Base-by-base conservation (phyloP, 176 grass and related monocot genomes). In the Dactylis glomerata region DNA sequence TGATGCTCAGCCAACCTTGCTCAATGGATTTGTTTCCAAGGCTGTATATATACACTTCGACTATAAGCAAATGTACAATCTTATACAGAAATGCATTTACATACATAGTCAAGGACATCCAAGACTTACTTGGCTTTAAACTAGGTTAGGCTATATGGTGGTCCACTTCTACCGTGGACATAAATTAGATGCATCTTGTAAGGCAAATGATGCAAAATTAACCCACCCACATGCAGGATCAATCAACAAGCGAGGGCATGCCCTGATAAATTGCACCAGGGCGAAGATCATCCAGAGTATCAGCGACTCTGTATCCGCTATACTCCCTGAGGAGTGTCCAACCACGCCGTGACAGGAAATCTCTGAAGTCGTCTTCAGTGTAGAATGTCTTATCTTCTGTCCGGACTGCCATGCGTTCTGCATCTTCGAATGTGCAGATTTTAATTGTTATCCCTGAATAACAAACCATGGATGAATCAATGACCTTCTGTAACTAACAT, bases 301-400 rank as follows among this genome's bases (percentile, higher is more conserved):
- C 91, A 10, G 88, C 86, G 46, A 70, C 75, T 87, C 88, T 89
- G 54, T 92, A 95, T 23, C 89, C 79, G 28, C 68, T 90, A 30
- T 92, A 86, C 66, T 96, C 93, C 82, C 93, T 89, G 4, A 96
- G 85, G 11, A 87, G 82, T 50, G 87, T 89, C 93, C 91, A 99
- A 80, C 90, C 92, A 55, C 88, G 83, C 42, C 88, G 62, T 0
- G 46, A 46, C 17, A 99, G 92, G 75, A 94, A 99, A 82, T 86
- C 92, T 81, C 76, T 71, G 26, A 99, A 94, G 64, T 99, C 92
- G 14, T 96, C 92, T 89, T 96, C 92, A 0, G 93, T 91, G 84
- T 96, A 96, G 81, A 96, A 87, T 8, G 89, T 94, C 73, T 90
- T 94, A 23, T 99, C 93, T 89, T 94, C 96, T 72, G 96, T 95